Evolutionary conservation across 352 stramenopile species (phyloP).

Genomic region (Globisporangium paddicum): DNA sequence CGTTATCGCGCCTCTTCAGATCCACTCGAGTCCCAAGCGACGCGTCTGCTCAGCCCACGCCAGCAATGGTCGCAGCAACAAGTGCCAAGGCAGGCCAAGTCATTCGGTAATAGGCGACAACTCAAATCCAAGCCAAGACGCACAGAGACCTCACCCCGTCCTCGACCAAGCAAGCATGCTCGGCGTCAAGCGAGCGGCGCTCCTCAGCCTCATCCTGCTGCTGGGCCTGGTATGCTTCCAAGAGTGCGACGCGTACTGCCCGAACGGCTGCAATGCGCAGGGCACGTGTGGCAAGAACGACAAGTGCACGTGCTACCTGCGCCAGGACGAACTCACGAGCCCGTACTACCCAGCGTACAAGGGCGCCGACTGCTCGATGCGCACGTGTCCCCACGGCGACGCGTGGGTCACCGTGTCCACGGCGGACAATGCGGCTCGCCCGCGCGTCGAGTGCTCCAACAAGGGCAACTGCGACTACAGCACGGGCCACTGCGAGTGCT

Average conservation of each 20-base stretch:
- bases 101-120: slow-evolving; percentile 10
- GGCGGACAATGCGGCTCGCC: slow-evolving; percentile 72
- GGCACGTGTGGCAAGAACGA: slow-evolving; percentile 86
- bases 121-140: slow-evolving; percentile 9
- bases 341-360: slow-evolving; percentile 52
- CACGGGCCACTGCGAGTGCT: slow-evolving; percentile 90
- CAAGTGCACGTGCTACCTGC: slow-evolving; percentile 91
- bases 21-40: background rate
- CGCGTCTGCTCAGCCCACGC: slow-evolving; percentile 1
- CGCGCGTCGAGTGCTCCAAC: slow-evolving; percentile 90
- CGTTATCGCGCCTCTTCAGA: background rate
- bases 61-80: background rate
- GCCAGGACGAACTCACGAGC: slow-evolving; percentile 43
- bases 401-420: slow-evolving; percentile 61
- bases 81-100: too few relatives aligned
- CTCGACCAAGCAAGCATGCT: slow-evolving; percentile 24
- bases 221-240: slow-evolving; percentile 29
- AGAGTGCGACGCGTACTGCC: slow-evolving; percentile 50
- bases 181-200: slow-evolving; percentile 30
- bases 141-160: background rate
- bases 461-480: slow-evolving; percentile 90
- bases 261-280: slow-evolving; percentile 83
- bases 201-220: slow-evolving; percentile 26
- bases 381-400: slow-evolving; percentile 67
- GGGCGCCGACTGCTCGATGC: slow-evolving; percentile 72